Evolutionary conservation across 768 basidiomycete species (phyloP), one percentile per base, ranked within the genome.

Genomic region (Sporobolomyces pararoseus): DNA sequence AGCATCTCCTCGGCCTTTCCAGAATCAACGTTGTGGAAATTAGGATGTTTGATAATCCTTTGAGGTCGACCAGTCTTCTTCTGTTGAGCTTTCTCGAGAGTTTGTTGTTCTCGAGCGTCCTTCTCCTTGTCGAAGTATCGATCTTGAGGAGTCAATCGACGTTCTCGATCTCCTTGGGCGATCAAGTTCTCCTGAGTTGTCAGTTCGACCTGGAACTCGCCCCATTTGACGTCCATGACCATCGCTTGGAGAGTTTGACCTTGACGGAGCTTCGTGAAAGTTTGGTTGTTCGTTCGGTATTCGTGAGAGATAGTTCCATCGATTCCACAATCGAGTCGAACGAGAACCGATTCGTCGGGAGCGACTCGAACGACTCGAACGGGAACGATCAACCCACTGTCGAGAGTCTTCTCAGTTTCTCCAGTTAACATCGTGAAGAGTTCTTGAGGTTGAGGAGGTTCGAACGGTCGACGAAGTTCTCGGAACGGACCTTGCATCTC

Each of bases 1-100:
- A 99, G 82, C 78, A 88, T 89, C 42, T 86, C 84, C 80, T 98
- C 96, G 2, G 96, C 94, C 74, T 96, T 89, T 19, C 84, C 82
- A 10, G 90, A 87, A 73, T 91, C 94, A 83, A 95, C 87, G 77
- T 96, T 91, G 78, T 94, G 90, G 85, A 97, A 99, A 79, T 95
- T 93, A 3, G 95, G 96, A 79, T 99, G 96, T 78, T 97, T 92
- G 82, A 99, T 90, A 62, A 95, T 86, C 31, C 95, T 84, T 68
- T 91, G 85, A 42, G 86, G 85, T 70, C 85, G 84, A 13, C 86
- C 87, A 76, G 91, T 89, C 70, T 92, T 89, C 72, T 81, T 79
- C 77, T 93, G 89, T 69, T 85, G 85, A 34, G 86, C 84, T 74
- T 84, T 83, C 57, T 75, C 78, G 10, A 63, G 51, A 12, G 52